Evolutionary conservation across 2,329 filamentous ascomycete species (phyloP), one percentile per base, ranked within the genome.

Genomic region (Chrysoporthe austroafricana): DNA sequence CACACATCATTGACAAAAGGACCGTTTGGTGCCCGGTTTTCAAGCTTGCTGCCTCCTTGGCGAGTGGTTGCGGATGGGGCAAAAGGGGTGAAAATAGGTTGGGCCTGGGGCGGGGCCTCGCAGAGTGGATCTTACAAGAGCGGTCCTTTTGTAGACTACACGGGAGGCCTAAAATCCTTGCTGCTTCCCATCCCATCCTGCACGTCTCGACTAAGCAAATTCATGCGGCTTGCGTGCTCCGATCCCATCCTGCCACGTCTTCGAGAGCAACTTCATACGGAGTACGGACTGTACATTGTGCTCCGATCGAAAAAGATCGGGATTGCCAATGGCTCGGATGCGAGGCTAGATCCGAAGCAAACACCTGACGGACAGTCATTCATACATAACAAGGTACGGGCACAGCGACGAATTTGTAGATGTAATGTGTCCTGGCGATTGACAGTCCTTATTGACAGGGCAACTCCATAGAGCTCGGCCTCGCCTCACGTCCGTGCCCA

Each of bases 141-240:
- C 50, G 50, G 50, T 54, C 50, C 50, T 54, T 54, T 54, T 54
- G 50, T 54, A 21, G 50, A 54, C 50, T 54, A 54, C 50, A 54
- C 14, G 4, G n/a, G 50, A 26, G 32, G 13, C 26, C 50, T 54
- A 54, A 54, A 34, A 54, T 32, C 50, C 21, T 32, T 52, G 50
- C 50, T n/a, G 21, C 50, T 52, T 52, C 26, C 14, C 50, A 46
- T 8, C 48, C 26, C 26, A 52, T 52, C n/a, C 50, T 54, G 21
- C 26, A 18, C 21, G 26, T 16, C 50, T 52, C 50, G 50, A 1
- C 7, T 26, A 14, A 11, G 21, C 50, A 32, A 54, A 11, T 16
- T 54, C 21, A 32, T 54, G 32, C 50, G 50, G 13, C 5, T 21
- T 16, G 7, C 50, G 32, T 54, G 32, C 32, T 11, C 50, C 48